Evolutionary conservation across 2,329 filamentous ascomycete species (phyloP).

Genomic region (Aspergillus fijiensis): DNA sequence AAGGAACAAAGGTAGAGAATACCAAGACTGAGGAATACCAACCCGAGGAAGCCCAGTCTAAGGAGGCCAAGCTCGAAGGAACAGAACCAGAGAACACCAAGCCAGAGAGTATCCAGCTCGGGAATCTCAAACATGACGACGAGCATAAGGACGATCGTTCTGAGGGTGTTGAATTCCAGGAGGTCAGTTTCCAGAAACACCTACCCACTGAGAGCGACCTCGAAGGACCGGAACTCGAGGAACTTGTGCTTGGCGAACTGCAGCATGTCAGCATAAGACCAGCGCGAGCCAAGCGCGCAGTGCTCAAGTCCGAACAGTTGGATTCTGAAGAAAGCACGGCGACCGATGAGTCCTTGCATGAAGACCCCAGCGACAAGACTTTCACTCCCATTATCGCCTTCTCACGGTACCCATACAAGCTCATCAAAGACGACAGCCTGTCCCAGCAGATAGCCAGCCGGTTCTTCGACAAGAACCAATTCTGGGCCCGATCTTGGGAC

Average conservation of each 20-base stretch:
- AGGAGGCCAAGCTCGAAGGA: background rate
- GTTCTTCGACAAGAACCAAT: slow-evolving; percentile 45
- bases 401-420: slow-evolving; percentile 46
- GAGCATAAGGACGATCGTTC: background rate
- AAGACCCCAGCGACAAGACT: slow-evolving; percentile 18
- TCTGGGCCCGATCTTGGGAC: slow-evolving; percentile 66
- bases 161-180: background rate
- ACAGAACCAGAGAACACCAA: background rate
- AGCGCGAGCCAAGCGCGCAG: background rate
- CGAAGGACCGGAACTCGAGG: background rate
- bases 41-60: background rate
- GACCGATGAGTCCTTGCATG: background rate
- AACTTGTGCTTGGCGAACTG: background rate
- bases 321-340: background rate
- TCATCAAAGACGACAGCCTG: slow-evolving; percentile 31
- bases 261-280: background rate
- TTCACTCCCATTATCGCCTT: slow-evolving; percentile 45
- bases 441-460: slow-evolving; percentile 35
- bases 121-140: too few species aligned
- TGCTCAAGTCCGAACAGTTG: background rate
- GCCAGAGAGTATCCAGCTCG: background rate
- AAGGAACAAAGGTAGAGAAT: background rate
- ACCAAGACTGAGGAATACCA: background rate
- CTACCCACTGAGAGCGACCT: background rate
- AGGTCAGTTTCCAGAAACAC: background rate